These are phyloP conservation scores for Phytophthora sansomeana DNA, from an alignment of 352 stramenopile genomes.

Conservation along the genomic window DNA sequence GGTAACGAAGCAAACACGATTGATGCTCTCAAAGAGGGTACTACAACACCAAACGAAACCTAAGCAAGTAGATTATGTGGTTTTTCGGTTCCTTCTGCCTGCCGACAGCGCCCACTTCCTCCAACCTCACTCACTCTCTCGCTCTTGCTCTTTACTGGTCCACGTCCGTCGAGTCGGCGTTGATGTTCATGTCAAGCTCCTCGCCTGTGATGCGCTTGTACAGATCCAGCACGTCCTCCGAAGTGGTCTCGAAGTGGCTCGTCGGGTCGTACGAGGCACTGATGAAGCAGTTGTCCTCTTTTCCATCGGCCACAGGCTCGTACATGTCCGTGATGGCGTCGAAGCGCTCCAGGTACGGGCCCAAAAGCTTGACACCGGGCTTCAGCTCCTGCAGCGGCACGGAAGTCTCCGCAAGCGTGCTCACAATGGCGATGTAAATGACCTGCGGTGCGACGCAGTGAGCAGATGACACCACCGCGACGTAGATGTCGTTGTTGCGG, in stretches of 20 bases:
- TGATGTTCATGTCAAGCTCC: conserved; percentile 98
- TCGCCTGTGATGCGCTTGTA: conserved; percentile 99
- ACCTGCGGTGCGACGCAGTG: conserved; percentile 96
- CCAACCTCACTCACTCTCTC: conserved; percentile 14
- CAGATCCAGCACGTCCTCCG: conserved; percentile 96
- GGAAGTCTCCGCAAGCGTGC: conserved; percentile 97
- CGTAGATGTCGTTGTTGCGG: conserved; percentile 98
- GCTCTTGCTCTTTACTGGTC: conserved; percentile 81
- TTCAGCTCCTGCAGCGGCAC: conserved; percentile 96
- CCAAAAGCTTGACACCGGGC: conserved; percentile 95
- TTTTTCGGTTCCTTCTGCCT: conserved; percentile 14
- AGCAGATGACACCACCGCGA: conserved; percentile 95
- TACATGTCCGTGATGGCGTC: conserved; percentile 96
- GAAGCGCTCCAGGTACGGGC: conserved; percentile 97
- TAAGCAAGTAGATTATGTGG: conserved; percentile 16
- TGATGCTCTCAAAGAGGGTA: no score
- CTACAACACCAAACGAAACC: conserved; percentile 12
- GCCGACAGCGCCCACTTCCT: conserved; percentile 3
- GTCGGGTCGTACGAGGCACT: conserved; percentile 93
- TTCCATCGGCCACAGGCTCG: conserved; percentile 93
- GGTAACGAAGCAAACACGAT: no score
- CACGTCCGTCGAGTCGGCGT: conserved; percentile 95
- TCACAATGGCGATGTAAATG: conserved; percentile 99
- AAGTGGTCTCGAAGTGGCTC: conserved; percentile 98
- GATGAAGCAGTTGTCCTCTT: conserved; percentile 98